Evolutionary conservation across 495 filamentous ascomycete species (phyloP).

Genomic region (Hypoxylon fragiforme): DNA sequence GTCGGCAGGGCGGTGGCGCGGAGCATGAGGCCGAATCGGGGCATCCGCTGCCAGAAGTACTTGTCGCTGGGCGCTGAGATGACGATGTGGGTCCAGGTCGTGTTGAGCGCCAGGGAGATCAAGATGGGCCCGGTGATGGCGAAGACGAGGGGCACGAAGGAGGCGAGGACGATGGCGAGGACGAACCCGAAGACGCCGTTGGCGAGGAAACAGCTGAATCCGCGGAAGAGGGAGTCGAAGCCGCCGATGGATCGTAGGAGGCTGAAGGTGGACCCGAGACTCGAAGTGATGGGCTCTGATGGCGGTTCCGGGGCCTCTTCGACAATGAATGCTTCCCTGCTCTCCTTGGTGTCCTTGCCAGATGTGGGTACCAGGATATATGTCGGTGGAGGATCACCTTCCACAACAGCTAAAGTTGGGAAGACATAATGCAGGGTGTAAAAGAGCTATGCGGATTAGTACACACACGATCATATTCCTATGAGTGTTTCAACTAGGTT

Average conservation of each 20-base stretch:
- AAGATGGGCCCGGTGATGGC: constrained; percentile 5
- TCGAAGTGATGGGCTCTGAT: constrained; percentile 40
- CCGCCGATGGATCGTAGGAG: constrained; percentile 30
- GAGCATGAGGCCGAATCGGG: constrained; percentile 1
- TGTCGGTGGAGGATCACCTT: constrained; percentile 44
- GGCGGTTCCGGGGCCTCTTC: constrained; percentile 4
- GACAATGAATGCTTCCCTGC: constrained; percentile 2
- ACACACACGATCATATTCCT: background rate
- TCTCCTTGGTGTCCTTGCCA: constrained; percentile 11
- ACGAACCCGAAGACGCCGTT: background rate
- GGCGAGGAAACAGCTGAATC: constrained; percentile 1
- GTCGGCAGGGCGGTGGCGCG: constrained; percentile 14
- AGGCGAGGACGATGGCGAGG: background rate
- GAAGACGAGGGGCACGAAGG: constrained; percentile 5
- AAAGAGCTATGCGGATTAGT: constrained; percentile 27
- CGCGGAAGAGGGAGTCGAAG: constrained; percentile 16
- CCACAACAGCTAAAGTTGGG: constrained; percentile 44
- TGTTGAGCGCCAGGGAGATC: constrained; percentile 3
- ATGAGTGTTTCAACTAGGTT: background rate
- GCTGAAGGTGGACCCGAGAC: constrained; percentile 39
- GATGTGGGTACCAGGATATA: constrained; percentile 37
- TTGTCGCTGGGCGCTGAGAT: constrained; percentile 13
- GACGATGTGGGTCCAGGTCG: constrained; percentile 21
- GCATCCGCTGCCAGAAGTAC: constrained; percentile 16
- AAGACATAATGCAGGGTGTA: constrained; percentile 43